These are phyloP conservation scores for Viola pubescens DNA, from an alignment of 441 rosid species.

Conservation along the genomic window DNA sequence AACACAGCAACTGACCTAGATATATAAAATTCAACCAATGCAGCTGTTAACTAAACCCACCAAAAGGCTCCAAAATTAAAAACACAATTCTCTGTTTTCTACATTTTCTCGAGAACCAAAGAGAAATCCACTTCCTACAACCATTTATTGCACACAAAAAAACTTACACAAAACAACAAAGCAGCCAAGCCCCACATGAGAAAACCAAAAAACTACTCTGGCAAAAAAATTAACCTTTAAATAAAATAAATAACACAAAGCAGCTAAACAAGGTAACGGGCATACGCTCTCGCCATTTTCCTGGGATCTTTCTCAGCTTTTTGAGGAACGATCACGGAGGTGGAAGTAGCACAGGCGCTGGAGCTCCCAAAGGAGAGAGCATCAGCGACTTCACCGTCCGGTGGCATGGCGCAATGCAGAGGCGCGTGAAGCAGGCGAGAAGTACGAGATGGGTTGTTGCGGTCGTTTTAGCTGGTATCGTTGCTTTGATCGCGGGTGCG, in stretches of 20 bases:
- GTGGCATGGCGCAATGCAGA: too few relatives aligned
- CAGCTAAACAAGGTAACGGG: constrained; percentile 7
- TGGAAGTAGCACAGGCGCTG: constrained; percentile 6
- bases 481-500: too few relatives aligned
- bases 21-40: too few relatives aligned
- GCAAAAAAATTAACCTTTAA: background rate
- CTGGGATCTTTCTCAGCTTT: constrained; percentile 55
- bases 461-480: too few relatives aligned
- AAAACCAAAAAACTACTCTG: background rate
- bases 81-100: background rate
- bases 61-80: too few relatives aligned
- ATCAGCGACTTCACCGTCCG: background rate
- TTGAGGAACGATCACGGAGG: background rate
- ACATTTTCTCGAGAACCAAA: background rate
- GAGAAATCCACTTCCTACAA: too few relatives aligned
- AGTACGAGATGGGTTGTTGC: too few relatives aligned
- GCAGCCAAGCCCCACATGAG: background rate
- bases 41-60: too few relatives aligned
- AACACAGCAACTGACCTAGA: too few relatives aligned
- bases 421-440: too few relatives aligned
- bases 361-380: constrained; percentile 1
- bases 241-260: constrained; percentile 1
- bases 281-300: constrained; percentile 66
- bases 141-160: background rate
- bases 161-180: constrained; percentile 1